Evolutionary conservation across 495 filamentous ascomycete genomes (phyloP), one percentile per base, ranked within the genome.

Genomic region (Penicillium lividum): DNA sequence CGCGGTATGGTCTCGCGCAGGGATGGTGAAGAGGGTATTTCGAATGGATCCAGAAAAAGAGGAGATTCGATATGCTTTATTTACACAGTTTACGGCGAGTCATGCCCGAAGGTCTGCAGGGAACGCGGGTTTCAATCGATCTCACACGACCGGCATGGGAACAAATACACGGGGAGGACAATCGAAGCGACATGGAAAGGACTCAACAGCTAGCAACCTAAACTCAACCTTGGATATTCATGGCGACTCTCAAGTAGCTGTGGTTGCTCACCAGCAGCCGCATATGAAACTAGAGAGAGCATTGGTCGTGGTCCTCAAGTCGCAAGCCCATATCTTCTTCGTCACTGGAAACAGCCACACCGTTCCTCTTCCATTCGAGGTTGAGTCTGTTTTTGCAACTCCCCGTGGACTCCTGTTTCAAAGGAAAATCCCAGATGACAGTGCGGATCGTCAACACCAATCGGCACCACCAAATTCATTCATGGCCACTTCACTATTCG

Each of bases 261-360:
- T 66, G 28, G 44, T 63, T 48, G 36, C 55, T 33, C 58, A 62
- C 9, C 60, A 60, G 46, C 52, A 64, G 16, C 43, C 61, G 8
- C 61, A 48, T 28, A 58, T 66, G 44, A 64, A 52, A 48, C 59
- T 42, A 67, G 86, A 63, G 75, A 86, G 69, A 81, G 88, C 94
- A 28, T 75, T 99, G 51, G 92, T 98, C 6, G 87, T 98, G 40
- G 88, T 97, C 61, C 83, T 99, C 57, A 94, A 92, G 70, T 89
- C 90, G 4, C 93, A 97, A 67, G 92, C 91, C 27, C 94, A 97
- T 66, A 84, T 98, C 63, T 95, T 89, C 78, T 96, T 93, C 69
- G 82, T 97, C n/a, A 80, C 87, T 16, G 92, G 92, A 4, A 84
- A 89, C 27, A 96, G 85, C 71, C 91, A 98, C 82, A 84, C 95